Percentiles rank a stretch among this genome's conserved stretches.
Evolutionary conservation across 2,329 filamentous ascomycete species (phyloP).

Genomic region (Stromatinia cepivora): DNA sequence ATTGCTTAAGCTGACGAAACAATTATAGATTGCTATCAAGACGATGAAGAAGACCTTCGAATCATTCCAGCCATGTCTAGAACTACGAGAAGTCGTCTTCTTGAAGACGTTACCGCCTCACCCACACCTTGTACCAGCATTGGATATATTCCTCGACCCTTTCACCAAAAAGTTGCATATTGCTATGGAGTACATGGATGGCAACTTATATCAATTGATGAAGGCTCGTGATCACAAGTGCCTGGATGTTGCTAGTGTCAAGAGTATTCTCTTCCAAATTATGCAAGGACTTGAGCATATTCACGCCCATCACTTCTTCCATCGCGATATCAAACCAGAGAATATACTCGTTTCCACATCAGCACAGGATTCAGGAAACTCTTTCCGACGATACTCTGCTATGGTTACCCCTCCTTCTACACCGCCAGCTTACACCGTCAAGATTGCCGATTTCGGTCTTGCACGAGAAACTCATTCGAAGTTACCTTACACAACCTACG

Average conservation of each 20-base stretch:
- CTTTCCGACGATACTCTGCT: conserved; percentile 89
- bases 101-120: conserved; percentile 84
- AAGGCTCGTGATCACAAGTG: conserved; percentile 95
- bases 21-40: conserved; percentile 86
- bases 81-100: conserved; percentile 96
- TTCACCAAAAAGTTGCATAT: conserved; percentile 97
- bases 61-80: conserved; percentile 83
- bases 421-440: conserved; percentile 90
- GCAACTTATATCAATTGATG: conserved; percentile 98
- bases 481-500: conserved; percentile 95
- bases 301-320: conserved; percentile 95
- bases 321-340: conserved; percentile 98
- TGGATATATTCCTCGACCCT: conserved; percentile 97
- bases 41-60: conserved; percentile 99
- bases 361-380: conserved; percentile 71
- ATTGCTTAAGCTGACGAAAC: conserved; percentile 27
- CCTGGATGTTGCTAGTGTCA: conserved; percentile 86
- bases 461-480: conserved; percentile 98
- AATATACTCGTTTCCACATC: conserved; percentile 97
- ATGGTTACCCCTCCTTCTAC: conserved; percentile 94
- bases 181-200: conserved; percentile 99
- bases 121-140: conserved; percentile 89
- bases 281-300: conserved; percentile 96
- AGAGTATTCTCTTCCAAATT: conserved; percentile 97
- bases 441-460: conserved; percentile 97